Evolutionary conservation across 2,329 filamentous ascomycete genomes (phyloP).

Genomic region (Xylaria sp.): DNA sequence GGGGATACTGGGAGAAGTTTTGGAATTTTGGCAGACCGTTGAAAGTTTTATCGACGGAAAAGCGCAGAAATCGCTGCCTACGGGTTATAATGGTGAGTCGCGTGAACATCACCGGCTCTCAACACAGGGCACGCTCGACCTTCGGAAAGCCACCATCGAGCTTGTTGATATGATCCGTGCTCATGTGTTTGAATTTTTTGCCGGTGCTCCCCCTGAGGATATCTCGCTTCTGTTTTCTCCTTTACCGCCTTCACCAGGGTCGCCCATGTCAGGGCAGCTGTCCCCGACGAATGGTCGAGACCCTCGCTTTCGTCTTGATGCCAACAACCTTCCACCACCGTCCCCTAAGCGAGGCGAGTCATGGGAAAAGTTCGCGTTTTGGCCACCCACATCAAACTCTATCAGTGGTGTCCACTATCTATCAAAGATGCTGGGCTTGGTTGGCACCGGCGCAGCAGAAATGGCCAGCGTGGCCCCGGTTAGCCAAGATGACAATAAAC

Average conservation of each 20-base stretch:
- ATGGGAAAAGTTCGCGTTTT: slow-evolving; percentile 96
- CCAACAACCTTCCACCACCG: slow-evolving; percentile 78
- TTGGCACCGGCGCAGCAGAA: slow-evolving; percentile 89
- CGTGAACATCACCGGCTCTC: slow-evolving; percentile 83
- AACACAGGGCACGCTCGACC: slow-evolving; percentile 72
- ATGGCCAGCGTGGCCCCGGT: slow-evolving; percentile 81
- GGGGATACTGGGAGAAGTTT: slow-evolving; percentile 86
- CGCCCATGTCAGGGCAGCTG: slow-evolving; percentile 67
- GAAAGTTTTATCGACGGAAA: slow-evolving; percentile 90
- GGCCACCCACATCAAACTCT: slow-evolving; percentile 93
- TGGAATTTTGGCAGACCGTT: slow-evolving; percentile 94
- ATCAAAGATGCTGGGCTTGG: slow-evolving; percentile 80
- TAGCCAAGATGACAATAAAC: slow-evolving; percentile 63
- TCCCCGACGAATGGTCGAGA: slow-evolving; percentile 71
- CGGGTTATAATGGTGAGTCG: slow-evolving; percentile 84
- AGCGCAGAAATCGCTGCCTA: slow-evolving; percentile 81
- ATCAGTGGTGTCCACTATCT: slow-evolving; percentile 93
- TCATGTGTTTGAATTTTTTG: slow-evolving; percentile 83
- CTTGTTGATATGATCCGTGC: slow-evolving; percentile 86
- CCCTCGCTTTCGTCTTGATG: slow-evolving; percentile 82
- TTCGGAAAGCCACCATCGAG: slow-evolving; percentile 83
- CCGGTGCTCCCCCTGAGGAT: slow-evolving; percentile 88
- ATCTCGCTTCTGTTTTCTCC: slow-evolving; percentile 89
- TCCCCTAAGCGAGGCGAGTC: slow-evolving; percentile 82
- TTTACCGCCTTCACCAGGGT: slow-evolving; percentile 73